Conservation (phyloP, 2,329 filamentous ascomycete species). For the Fusarium pseudoanthophilum region DNA sequence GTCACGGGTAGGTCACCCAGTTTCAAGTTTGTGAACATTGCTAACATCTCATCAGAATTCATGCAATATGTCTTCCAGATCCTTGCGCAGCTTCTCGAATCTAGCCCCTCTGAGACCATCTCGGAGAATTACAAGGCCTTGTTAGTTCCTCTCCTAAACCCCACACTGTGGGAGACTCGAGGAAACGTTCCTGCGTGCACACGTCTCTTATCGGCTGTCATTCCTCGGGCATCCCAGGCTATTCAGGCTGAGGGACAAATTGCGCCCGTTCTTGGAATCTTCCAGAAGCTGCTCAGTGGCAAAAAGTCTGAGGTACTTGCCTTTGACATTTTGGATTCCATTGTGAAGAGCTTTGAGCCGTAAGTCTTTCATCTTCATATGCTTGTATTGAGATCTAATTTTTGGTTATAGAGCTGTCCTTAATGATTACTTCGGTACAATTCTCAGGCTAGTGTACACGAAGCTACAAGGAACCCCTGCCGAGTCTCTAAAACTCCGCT, state of each 20-base stretch:
- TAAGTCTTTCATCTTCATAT: conserved; percentile 56
- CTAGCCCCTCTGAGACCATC: conserved; percentile 80
- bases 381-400: conserved; percentile 37
- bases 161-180: conserved; percentile 88
- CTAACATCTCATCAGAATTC: conserved; percentile 73
- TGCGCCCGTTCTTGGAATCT: conserved; percentile 91
- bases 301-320: conserved; percentile 88
- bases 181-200: conserved; percentile 94
- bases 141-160: conserved; percentile 80
- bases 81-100: conserved; percentile 88
- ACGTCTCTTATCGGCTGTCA: conserved; percentile 83
- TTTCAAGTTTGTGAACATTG: not conserved
- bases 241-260: conserved; percentile 85
- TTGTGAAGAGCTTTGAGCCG: conserved; percentile 78
- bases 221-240: conserved; percentile 77
- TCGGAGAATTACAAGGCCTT: conserved; percentile 84
- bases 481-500: conserved; percentile 85
- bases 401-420: conserved; percentile 64
- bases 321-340: conserved; percentile 88
- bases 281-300: conserved; percentile 85
- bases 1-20: conserved; percentile 71
- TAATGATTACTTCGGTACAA: conserved; percentile 80
- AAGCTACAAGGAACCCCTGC: conserved; percentile 74
- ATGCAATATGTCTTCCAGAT: conserved; percentile 97
- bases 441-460: conserved; percentile 85